Evolutionary conservation across 2,329 filamentous ascomycete genomes (phyloP), one percentile per base, ranked within the genome.

Genomic region (Colletotrichum ledebouriae): DNA sequence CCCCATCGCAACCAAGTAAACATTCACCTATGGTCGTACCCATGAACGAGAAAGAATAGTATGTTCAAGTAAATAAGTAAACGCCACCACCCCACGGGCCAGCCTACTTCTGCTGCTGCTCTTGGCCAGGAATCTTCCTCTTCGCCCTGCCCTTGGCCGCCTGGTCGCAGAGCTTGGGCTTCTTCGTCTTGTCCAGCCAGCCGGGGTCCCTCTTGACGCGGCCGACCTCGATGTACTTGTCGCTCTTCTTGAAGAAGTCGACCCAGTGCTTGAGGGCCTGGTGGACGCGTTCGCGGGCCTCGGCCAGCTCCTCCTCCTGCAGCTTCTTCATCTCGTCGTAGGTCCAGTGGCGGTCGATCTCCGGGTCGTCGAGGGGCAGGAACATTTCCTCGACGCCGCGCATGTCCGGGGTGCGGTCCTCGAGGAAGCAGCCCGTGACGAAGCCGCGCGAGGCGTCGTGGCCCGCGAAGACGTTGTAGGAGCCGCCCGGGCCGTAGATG

Each of bases 341-440:
- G 41, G 80, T 81, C 80, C 84, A 90, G 74, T 86, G 79, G 41
- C 76, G 74, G 77, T 94, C 92, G 29, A 92, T 85, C 63, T 84
- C 83, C 1, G 85, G 82, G 74, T 90, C 85, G 76, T 91, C 88
- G 39, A 88, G 73, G 2, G 89, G 89, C 9, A 95, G 77, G 80
- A 89, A 98, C 87, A 97, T 96, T 71, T 90, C 87, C 81, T 98
- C 96, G 4, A 93, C 91, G 52, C 96, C 96, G 70, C 92, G 88
- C 78, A 98, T 82, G 81, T 99, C 96, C 3, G 92, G 86, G 2
- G 90, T 96, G 37, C 90, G 84, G 83, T 99, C 96, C 71, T 94
- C 91, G 44, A 88, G 83, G 82, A 99, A 99, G 79, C 96, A 99
- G 17, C 93, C 94, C 2, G 96, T 98, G 10, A 99, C 90, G 79